phyloP scores from a whole-genome alignment of 306 rosid species.

The Cicer yamashitae region DNA sequence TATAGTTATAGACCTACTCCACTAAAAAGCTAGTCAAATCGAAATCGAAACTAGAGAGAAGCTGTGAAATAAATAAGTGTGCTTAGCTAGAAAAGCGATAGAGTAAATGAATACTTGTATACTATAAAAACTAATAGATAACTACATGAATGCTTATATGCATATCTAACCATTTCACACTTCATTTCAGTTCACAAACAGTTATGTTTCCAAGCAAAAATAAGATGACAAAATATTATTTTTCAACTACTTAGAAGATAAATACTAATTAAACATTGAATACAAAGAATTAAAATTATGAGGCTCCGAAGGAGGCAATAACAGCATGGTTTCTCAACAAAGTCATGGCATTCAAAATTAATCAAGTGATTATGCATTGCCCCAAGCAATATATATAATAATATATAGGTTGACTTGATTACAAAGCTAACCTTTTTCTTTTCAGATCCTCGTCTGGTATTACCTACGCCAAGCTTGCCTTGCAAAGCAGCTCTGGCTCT shows the following conservation, averaged over 20 bases:
- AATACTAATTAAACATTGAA: slow-evolving; percentile 14
- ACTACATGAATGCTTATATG: background rate
- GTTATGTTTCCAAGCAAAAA: slow-evolving; percentile 21
- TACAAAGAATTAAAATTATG: slow-evolving; percentile 16
- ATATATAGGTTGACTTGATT: slow-evolving; percentile 11
- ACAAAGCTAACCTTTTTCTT: slow-evolving; percentile 71
- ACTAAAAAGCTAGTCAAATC: background rate
- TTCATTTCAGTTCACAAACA: slow-evolving; percentile 24
- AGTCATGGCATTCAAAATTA: slow-evolving; percentile 34
- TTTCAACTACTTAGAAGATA: background rate
- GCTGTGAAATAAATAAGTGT: background rate
- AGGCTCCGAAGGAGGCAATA: slow-evolving; percentile 19
- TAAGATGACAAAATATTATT: background rate
- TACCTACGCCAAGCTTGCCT: slow-evolving; percentile 60
- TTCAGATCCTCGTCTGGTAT: slow-evolving; percentile 70
- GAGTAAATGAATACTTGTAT: background rate
- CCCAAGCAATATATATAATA: slow-evolving; percentile 16
- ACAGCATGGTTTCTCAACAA: slow-evolving; percentile 6
- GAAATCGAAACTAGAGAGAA: background rate
- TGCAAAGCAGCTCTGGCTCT: slow-evolving; percentile 63
- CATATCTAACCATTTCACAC: slow-evolving; percentile 1
- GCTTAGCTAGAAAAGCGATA: background rate
- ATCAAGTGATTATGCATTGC: slow-evolving; percentile 10
- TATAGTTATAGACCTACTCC: background rate
- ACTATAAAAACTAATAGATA: background rate